These are phyloP conservation scores for Cydonia oblonga DNA, from an alignment of 331 rosid species.

Conservation along the genomic window DNA sequence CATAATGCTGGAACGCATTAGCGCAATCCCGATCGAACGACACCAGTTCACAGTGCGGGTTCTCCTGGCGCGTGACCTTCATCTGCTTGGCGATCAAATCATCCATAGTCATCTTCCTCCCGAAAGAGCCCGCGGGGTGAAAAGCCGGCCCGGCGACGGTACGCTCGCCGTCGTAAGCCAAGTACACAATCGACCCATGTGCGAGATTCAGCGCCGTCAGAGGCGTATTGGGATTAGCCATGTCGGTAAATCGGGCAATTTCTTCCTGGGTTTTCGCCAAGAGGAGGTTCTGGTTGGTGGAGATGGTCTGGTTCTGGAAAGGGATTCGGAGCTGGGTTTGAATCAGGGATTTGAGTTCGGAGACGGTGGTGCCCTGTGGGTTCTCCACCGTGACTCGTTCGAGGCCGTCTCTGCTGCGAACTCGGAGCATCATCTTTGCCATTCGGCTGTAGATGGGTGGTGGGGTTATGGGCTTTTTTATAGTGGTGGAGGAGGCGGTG, in stretches of 20 bases:
- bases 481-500: background rate
- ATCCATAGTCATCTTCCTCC: slow-evolving; percentile 98
- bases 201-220: slow-evolving; percentile 55
- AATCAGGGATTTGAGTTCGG: slow-evolving; percentile 45
- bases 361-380: slow-evolving; percentile 37
- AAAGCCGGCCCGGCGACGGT: slow-evolving; percentile 51
- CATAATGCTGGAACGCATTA: slow-evolving; percentile 83
- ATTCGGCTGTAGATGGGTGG: background rate
- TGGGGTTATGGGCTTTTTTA: too few relatives aligned
- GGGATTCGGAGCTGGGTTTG: slow-evolving; percentile 67
- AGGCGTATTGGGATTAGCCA: slow-evolving; percentile 40
- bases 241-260: slow-evolving; percentile 58
- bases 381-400: slow-evolving; percentile 59
- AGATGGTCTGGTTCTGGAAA: slow-evolving; percentile 59
- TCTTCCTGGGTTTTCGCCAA: slow-evolving; percentile 52
- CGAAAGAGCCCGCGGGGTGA: slow-evolving; percentile 80
- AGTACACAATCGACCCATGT: slow-evolving; percentile 68
- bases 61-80: slow-evolving; percentile 81
- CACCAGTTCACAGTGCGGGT: slow-evolving; percentile 72
- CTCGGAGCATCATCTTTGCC: slow-evolving; percentile 63
- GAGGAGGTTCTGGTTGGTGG: slow-evolving; percentile 70
- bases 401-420: slow-evolving; percentile 84
- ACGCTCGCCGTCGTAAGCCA: slow-evolving; percentile 77
- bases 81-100: slow-evolving; percentile 92
- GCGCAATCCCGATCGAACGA: slow-evolving; percentile 93